phyloP scores from a whole-genome alignment of 2,329 filamentous ascomycete species.

The Colletotrichum neosansevieriae region DNA sequence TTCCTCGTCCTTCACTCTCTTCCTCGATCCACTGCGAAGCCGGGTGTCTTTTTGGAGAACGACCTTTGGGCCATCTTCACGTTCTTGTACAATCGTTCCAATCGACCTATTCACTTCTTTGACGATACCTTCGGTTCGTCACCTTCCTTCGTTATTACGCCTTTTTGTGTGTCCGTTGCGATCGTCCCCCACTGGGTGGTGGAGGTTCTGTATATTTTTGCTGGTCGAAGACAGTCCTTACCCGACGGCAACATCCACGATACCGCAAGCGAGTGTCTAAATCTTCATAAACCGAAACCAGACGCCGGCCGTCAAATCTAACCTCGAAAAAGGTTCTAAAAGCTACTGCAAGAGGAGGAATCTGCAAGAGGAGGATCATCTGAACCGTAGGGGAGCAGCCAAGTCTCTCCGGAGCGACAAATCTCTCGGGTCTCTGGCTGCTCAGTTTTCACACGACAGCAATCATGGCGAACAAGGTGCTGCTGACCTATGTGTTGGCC shows the following conservation, averaged over 20 bases:
- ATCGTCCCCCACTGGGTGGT: conserved; percentile 38
- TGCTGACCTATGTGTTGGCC: conserved; percentile 60
- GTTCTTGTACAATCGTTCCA: conserved; percentile 37
- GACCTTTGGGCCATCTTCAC: conserved; percentile 28
- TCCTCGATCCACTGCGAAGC: conserved; percentile 14
- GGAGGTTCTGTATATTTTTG: conserved; percentile 36
- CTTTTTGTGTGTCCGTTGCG: conserved; percentile 10
- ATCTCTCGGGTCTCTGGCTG: conserved; percentile 41
- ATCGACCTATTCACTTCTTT: conserved; percentile 28
- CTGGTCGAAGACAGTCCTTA: conserved; percentile 41
- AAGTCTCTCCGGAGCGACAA: conserved; percentile 41
- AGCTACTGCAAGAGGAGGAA: conserved; percentile 11
- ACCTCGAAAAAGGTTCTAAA: conserved; percentile 13
- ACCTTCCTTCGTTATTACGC: conserved; percentile 26
- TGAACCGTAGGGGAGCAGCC: conserved; percentile 38
- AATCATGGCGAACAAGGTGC: conserved; percentile 68
- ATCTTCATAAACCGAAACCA: conserved; percentile 2
- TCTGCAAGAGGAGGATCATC: conserved; percentile 23
- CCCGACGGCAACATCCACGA: conserved; percentile 28
- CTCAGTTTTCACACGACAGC: conserved; percentile 40
- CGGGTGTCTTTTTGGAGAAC: conserved; percentile 15
- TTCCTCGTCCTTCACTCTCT: conserved; percentile 3
- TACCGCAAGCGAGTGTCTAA: conserved; percentile 3
- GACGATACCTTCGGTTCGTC: conserved; percentile 35
- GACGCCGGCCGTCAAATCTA: conserved; percentile 54